Evolutionary conservation across 441 rosid genomes (phyloP).

Genomic region (Raphanus hybrid): DNA sequence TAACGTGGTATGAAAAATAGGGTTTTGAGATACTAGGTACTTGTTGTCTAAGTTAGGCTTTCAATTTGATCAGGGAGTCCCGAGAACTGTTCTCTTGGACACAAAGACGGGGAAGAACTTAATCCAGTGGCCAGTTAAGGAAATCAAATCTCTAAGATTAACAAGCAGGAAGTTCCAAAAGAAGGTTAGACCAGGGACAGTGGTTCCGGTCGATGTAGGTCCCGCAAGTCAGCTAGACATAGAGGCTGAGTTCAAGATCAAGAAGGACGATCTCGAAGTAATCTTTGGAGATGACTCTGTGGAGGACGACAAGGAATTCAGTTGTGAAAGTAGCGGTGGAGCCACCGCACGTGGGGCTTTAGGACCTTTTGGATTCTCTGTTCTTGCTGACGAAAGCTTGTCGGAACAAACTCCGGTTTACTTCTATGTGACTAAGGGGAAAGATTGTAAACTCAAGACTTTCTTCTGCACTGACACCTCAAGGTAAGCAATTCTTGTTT

Average conservation of each 20-base stretch:
- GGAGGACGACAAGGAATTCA: slow-evolving; percentile 9
- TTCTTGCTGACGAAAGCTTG: slow-evolving; percentile 60
- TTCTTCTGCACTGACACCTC: slow-evolving; percentile 70
- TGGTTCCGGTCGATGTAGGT: slow-evolving; percentile 56
- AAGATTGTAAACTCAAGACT: slow-evolving; percentile 51
- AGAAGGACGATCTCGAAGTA: slow-evolving; percentile 40
- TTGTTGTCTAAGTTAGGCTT: neutral
- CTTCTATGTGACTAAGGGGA: slow-evolving; percentile 54
- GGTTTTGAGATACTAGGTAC: neutral
- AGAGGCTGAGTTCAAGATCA: slow-evolving; percentile 61
- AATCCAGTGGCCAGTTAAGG: slow-evolving; percentile 76
- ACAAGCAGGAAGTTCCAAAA: slow-evolving; percentile 50
- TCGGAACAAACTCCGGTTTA: slow-evolving; percentile 72
- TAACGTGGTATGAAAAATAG: neutral
- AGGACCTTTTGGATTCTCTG: slow-evolving; percentile 82
- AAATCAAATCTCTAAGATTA: slow-evolving; percentile 66
- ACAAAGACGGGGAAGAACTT: slow-evolving; percentile 62
- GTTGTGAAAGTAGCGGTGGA: slow-evolving; percentile 43
- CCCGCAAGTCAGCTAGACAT: slow-evolving; percentile 77
- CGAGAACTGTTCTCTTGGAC: slow-evolving; percentile 64
- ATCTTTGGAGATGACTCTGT: slow-evolving; percentile 41
- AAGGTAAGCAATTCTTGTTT: slow-evolving; percentile 48
- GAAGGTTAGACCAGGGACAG: slow-evolving; percentile 54
- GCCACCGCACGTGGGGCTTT: slow-evolving; percentile 55
- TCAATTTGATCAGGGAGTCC: slow-evolving; percentile 38